Evolutionary conservation across 305 asterid species (phyloP).

Genomic region (Euphrasia arctica): DNA sequence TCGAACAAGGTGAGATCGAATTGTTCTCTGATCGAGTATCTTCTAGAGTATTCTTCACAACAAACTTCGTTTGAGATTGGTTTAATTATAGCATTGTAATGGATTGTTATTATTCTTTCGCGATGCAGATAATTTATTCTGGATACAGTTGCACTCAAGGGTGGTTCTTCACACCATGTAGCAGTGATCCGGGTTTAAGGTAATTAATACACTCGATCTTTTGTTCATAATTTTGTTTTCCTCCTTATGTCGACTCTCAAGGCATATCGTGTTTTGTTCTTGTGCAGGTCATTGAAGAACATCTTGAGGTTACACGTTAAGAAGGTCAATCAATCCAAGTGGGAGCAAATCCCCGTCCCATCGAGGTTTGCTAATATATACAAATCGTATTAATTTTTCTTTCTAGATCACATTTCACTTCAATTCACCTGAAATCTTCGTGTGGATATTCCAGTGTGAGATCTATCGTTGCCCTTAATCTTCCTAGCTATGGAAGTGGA

Average conservation of each 20-base stretch:
- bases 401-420: background rate
- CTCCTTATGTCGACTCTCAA: background rate
- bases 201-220: conserved; percentile 17
- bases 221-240: background rate
- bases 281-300: conserved; percentile 71
- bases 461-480: conserved; percentile 78
- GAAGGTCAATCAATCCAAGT: conserved; percentile 62
- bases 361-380: conserved; percentile 47
- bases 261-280: background rate
- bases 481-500: conserved; percentile 98
- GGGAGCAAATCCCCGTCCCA: conserved; percentile 80
- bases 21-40: no score
- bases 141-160: conserved; percentile 95
- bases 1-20: conserved; percentile 64
- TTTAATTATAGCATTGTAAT: no score
- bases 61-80: no score
- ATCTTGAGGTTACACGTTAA: conserved; percentile 73
- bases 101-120: no score
- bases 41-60: background rate
- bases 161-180: conserved; percentile 95
- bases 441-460: conserved; percentile 53
- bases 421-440: conserved; percentile 19
- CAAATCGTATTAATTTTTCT: background rate
- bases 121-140: conserved; percentile 60
- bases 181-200: conserved; percentile 75